Evolutionary conservation across 345 rosid genomes (phyloP).

Genomic region (Linum tenue): DNA sequence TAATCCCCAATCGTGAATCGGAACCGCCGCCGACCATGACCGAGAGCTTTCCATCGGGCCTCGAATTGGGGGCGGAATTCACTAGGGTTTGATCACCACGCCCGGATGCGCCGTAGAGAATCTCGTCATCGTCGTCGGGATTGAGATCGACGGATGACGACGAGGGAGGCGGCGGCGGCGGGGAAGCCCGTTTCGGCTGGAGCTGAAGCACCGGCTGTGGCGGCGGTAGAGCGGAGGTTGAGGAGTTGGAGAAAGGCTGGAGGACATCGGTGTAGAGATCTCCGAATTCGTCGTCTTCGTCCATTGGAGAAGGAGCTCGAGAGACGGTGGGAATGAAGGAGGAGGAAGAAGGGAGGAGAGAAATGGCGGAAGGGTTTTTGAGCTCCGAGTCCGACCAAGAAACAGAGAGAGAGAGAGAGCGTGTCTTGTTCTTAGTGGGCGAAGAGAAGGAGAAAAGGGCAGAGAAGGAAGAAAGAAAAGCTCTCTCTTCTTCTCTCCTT

Average conservation of each 20-base stretch:
- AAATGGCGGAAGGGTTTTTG: not conserved
- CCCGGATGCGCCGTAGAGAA: slow-evolving; percentile 8
- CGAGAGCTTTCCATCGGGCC: slow-evolving; percentile 6
- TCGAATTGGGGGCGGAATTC: slow-evolving; percentile 8
- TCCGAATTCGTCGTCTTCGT: slow-evolving; percentile 98
- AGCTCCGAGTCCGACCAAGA: not conserved
- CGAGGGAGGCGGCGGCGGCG: slow-evolving; percentile 18
- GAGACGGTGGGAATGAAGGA: not conserved
- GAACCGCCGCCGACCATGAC: slow-evolving; percentile 36
- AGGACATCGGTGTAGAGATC: slow-evolving; percentile 92
- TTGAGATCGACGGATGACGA: slow-evolving; percentile 55
- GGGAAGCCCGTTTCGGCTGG: slow-evolving; percentile 7
- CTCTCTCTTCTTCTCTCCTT: not conserved
- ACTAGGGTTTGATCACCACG: slow-evolving; percentile 8
- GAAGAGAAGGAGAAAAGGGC: not conserved
- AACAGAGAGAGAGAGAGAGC: not conserved
- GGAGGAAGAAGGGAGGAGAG: not conserved
- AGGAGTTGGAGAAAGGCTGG: slow-evolving; percentile 34
- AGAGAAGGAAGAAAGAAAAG: not conserved
- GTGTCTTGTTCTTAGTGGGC: not conserved
- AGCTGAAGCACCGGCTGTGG: slow-evolving; percentile 17
- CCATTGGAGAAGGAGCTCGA: slow-evolving; percentile 35
- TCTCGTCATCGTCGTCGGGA: slow-evolving; percentile 19
- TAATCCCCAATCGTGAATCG: slow-evolving; percentile 15
- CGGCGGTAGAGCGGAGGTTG: slow-evolving; percentile 11